Base-by-base conservation (phyloP, 176 grass and related monocot species). In the Zizania latifolia region DNA sequence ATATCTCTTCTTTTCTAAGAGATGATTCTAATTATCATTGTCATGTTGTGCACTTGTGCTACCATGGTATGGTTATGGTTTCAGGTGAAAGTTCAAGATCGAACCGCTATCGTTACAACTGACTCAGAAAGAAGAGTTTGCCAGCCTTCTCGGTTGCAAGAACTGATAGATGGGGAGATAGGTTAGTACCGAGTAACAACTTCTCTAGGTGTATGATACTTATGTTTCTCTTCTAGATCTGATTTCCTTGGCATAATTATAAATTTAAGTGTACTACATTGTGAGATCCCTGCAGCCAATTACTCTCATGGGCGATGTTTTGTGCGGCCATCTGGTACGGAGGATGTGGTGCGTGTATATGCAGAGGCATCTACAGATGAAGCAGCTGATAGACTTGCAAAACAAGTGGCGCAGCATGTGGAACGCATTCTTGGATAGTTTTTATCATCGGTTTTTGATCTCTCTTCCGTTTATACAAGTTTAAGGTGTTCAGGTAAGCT, bases 41-140 rank as follows among this genome's bases (percentile, higher is more conserved):
- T 51, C 19, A 51, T 51, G 21, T 51, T 0, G 11, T n/a, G n/a
- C n/a, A n/a, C n/a, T n/a, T n/a, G n/a, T 51, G 14, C 14, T 41
- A 36, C 31, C 4, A 17, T 38, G 29, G 58, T 63, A 19, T 28
- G 45, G 26, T 22, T 23, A 10, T 69, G 17, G 70, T 73, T 79
- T 41, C 81, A 94, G 91, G 91, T 92, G 71, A 98, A 98, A 85
- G 94, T 98, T 86, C 54, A 73, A 51, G 90, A 98, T 81, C 78
- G 91, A 62, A 82, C 51, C 83, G 77, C 82, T 68, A 80, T 98
- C 69, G 27, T 81, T 8, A 97, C 91, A 38, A 88, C 86, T 57
- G 74, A 94, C 55, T 88, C 94, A 24, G 94, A 98, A 77, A 89
- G 66, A 66, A 82, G 73, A 56, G 91, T 98, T 44, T 83, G 86